Evolutionary conservation across 2,329 filamentous ascomycete genomes (phyloP).

Genomic region (Rosellinia necatrix): DNA sequence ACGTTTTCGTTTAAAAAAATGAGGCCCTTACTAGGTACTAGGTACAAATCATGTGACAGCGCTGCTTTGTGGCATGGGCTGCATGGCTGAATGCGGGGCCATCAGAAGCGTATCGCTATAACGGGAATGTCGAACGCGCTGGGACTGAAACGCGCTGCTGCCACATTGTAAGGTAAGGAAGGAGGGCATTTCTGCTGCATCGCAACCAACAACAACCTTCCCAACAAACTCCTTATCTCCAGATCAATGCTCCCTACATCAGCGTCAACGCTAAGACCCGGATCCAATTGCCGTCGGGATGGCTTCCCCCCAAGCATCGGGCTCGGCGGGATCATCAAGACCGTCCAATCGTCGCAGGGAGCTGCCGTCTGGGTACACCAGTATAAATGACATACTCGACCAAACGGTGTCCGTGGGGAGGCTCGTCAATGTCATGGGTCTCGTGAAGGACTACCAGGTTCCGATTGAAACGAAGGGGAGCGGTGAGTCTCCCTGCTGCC

Average conservation of each 20-base stretch:
- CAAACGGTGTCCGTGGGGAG: slow-evolving; percentile 36
- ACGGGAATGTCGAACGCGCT: too few relatives aligned
- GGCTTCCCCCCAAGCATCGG: slow-evolving; percentile 25
- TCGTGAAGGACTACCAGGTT: slow-evolving; percentile 68
- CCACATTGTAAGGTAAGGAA: too few relatives aligned
- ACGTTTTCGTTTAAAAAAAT: not conserved
- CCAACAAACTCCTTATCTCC: too few relatives aligned
- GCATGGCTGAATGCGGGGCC: too few relatives aligned
- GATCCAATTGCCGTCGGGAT: slow-evolving; percentile 21
- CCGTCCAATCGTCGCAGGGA: slow-evolving; percentile 10
- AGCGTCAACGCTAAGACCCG: too few relatives aligned
- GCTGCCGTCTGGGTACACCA: slow-evolving; percentile 45
- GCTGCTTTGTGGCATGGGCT: slow-evolving; percentile 10
- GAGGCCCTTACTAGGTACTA: too few relatives aligned
- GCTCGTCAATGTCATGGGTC: slow-evolving; percentile 66
- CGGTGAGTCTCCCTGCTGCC: slow-evolving; percentile 48
- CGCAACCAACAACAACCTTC: too few relatives aligned
- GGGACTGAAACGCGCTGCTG: too few relatives aligned
- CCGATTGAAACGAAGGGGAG: slow-evolving; percentile 55
- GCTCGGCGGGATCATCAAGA: slow-evolving; percentile 20
- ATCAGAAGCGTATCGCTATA: too few relatives aligned
- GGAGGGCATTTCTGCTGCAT: too few relatives aligned
- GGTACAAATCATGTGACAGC: slow-evolving; percentile 37
- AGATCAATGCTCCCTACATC: not conserved
- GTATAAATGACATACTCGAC: slow-evolving; percentile 51